These are phyloP conservation scores for Hortiboletus flavorubellus DNA, from an alignment of 768 basidiomycete genomes.

Conservation along the genomic window DNA sequence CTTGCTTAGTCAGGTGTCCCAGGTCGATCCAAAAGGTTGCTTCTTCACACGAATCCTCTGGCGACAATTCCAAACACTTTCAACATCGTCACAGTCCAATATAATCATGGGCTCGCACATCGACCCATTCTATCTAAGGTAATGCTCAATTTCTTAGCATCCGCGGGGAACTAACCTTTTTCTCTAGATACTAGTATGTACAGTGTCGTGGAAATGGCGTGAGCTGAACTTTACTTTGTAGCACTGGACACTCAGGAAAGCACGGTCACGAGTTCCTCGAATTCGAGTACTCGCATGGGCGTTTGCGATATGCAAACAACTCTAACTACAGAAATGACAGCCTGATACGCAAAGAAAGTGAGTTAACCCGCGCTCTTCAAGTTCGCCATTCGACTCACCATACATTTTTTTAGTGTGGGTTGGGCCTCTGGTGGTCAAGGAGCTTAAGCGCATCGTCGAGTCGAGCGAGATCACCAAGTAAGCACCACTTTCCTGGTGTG, in stretches of 20 bases:
- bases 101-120: conserved; percentile 41
- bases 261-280: conserved; percentile 98
- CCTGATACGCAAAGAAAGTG: conserved; percentile 98
- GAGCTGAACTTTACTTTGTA: conserved; percentile 1
- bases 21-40: too few relatives aligned
- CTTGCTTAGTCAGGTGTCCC: too few relatives aligned
- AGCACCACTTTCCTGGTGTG: not conserved
- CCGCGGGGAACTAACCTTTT: conserved; percentile 11
- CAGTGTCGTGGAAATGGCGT: not conserved
- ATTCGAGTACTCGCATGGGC: conserved; percentile 96
- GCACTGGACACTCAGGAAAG: conserved; percentile 95
- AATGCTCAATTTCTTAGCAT: conserved; percentile 1
- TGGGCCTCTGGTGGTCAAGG: conserved; percentile 86
- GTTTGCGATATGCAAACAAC: conserved; percentile 97
- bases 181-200: conserved; percentile 51
- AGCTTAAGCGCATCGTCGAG: conserved; percentile 92
- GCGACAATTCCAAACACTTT: too few relatives aligned
- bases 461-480: conserved; percentile 94
- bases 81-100: too few relatives aligned
- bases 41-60: too few relatives aligned
- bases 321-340: conserved; percentile 99
- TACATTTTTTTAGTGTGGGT: conserved; percentile 73
- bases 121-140: conserved; percentile 83
- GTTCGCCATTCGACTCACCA: not conserved
- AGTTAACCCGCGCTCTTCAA: conserved; percentile 31